Percentiles rank a stretch among this genome's conserved stretches.
Evolutionary conservation across 805 yeast species (phyloP).

Genomic region (Wickerhamiella domercqiae): DNA sequence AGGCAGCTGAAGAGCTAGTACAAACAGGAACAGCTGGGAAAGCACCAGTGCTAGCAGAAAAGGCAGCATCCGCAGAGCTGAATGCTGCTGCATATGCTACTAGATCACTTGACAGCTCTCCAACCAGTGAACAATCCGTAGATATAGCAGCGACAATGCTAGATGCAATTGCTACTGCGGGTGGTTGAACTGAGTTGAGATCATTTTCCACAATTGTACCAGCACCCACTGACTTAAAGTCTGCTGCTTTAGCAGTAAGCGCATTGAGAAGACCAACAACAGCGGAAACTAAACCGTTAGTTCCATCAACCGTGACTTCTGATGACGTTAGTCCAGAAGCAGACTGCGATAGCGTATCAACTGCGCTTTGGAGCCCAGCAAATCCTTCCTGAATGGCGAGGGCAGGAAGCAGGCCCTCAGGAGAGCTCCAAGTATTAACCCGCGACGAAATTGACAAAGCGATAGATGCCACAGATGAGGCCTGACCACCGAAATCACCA

Average conservation of each 20-base stretch:
- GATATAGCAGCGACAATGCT: conserved; percentile 8
- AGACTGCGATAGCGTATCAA: conserved; percentile 5
- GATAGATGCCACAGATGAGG: conserved; percentile 2
- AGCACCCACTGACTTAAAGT: conserved; percentile 15
- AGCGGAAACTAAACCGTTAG: conserved; percentile 8
- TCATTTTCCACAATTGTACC: conserved; percentile 10
- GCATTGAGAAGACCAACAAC: conserved; percentile 12
- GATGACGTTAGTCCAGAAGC: conserved; percentile 6
- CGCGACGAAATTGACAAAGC: background rate
- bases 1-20: background rate
- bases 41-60: conserved; percentile 1
- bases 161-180: conserved; percentile 12
- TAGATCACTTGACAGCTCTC: conserved; percentile 2
- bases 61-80: conserved; percentile 4
- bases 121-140: conserved; percentile 4
- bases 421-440: background rate
- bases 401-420: background rate
- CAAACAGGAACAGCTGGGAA: background rate
- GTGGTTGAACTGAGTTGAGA: conserved; percentile 11
- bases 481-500: conserved; percentile 7
- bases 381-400: conserved; percentile 3
- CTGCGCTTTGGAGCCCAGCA: conserved; percentile 10
- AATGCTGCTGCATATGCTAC: conserved; percentile 2
- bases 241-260: conserved; percentile 16
- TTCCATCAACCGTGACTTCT: conserved; percentile 6